Percentiles rank a stretch among this genome's conserved stretches.
These are phyloP conservation scores for Phyllostachys edulis DNA, from an alignment of 176 grass and related monocot genomes.

Conservation along the genomic window DNA sequence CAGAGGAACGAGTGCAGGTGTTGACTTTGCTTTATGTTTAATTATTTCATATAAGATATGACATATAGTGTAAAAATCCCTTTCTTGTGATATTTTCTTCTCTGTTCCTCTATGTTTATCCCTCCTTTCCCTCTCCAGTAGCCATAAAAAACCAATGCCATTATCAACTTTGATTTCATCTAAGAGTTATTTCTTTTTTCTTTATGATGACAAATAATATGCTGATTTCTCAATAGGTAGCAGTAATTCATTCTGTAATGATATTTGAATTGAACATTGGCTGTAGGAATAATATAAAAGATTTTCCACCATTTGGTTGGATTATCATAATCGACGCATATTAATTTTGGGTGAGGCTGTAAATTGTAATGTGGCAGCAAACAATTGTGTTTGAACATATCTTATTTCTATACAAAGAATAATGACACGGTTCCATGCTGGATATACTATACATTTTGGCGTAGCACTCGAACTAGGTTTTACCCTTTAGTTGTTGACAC, in stretches of 20 bases:
- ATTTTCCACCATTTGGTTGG: slow-evolving; percentile 24
- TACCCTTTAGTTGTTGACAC: background rate
- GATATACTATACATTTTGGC: background rate
- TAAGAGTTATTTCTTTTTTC: background rate
- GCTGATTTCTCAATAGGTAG: background rate
- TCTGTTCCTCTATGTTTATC: background rate
- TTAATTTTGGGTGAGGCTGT: slow-evolving; percentile 14
- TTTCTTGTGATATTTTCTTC: slow-evolving; percentile 3
- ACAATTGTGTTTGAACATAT: background rate
- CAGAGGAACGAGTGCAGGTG: slow-evolving; percentile 81
- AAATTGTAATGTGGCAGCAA: slow-evolving; percentile 3
- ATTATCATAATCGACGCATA: slow-evolving; percentile 9
- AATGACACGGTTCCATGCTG: slow-evolving; percentile 11
- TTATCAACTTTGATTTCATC: background rate
- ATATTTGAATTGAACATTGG: slow-evolving; percentile 7
- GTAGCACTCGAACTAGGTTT: background rate
- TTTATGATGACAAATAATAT: background rate
- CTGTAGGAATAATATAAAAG: background rate
- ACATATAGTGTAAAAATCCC: background rate
- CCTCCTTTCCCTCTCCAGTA: background rate
- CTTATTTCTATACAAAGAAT: slow-evolving; percentile 28
- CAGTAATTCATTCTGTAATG: background rate
- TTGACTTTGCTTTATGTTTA: slow-evolving; percentile 24
- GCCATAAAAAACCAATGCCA: background rate
- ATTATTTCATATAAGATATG: slow-evolving; percentile 14